phyloP scores from a whole-genome alignment of 2,329 filamentous ascomycete genomes.

The Alternaria triticimaculans region DNA sequence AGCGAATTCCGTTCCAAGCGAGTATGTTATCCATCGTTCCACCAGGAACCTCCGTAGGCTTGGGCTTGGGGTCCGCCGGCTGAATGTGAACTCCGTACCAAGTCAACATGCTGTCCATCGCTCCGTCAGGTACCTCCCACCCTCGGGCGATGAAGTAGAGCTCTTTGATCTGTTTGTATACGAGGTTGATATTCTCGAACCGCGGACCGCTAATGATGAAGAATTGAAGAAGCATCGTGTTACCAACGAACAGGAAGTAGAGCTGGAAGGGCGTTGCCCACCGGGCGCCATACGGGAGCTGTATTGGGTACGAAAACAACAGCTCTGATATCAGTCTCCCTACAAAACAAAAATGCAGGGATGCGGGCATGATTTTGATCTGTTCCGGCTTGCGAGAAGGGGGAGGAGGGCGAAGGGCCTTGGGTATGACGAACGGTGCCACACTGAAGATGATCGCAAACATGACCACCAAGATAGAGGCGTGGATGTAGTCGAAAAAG shows the following conservation, averaged over 20 bases:
- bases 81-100: background rate
- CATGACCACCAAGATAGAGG: background rate
- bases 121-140: background rate
- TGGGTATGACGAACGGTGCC: background rate
- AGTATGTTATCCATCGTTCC: background rate
- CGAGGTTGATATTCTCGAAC: background rate
- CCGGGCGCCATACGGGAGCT: background rate
- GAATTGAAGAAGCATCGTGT: conserved; percentile 1
- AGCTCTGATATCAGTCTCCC: background rate
- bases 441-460: background rate
- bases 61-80: background rate
- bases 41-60: background rate
- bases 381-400: background rate
- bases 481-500: background rate
- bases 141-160: background rate
- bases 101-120: background rate
- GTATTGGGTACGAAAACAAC: background rate
- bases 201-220: background rate
- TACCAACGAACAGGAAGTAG: background rate
- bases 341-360: background rate
- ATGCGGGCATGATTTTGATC: background rate
- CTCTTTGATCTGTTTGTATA: background rate
- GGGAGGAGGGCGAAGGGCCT: background rate
- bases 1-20: background rate
- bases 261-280: background rate